Percentiles rank a stretch among this genome's conserved stretches.
Conservation (phyloP, 1,284 basidiomycete genomes). For the Trichosporon inkin region DNA sequence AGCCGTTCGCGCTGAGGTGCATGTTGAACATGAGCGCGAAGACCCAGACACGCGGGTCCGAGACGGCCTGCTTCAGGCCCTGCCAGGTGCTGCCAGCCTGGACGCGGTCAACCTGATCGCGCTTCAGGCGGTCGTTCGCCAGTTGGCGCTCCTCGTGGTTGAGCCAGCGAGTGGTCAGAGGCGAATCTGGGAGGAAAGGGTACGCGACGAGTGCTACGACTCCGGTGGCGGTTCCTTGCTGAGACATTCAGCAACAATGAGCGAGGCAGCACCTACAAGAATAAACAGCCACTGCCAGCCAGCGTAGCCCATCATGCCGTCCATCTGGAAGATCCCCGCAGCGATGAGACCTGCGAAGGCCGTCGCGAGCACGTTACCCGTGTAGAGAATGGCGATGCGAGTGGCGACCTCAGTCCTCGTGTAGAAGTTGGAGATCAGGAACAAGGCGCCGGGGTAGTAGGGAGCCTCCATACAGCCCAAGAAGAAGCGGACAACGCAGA, state of each 20-base stretch:
- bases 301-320: conserved; percentile 20
- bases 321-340: conserved; percentile 22
- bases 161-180: conserved; percentile 23
- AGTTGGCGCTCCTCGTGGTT: conserved; percentile 18
- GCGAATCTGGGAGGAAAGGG: conserved; percentile 22
- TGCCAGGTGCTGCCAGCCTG: conserved; percentile 28
- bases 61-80: conserved; percentile 35
- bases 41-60: conserved; percentile 35
- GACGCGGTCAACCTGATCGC: conserved; percentile 32
- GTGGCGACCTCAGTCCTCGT: conserved; percentile 44
- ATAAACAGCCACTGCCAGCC: conserved; percentile 33
- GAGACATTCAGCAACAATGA: neutral
- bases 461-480: conserved; percentile 40
- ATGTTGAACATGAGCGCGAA: conserved; percentile 32
- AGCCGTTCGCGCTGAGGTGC: conserved; percentile 32
- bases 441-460: conserved; percentile 43
- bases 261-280: conserved; percentile 4
- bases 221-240: conserved; percentile 20
- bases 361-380: conserved; percentile 28
- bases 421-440: conserved; percentile 46
- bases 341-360: conserved; percentile 29
- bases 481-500: conserved; percentile 41
- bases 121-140: conserved; percentile 22
- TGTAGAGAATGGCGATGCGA: conserved; percentile 44
- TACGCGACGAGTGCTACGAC: conserved; percentile 16